phyloP scores from a whole-genome alignment of 78 protist genomes.

The Andalucia godoyi region DNA sequence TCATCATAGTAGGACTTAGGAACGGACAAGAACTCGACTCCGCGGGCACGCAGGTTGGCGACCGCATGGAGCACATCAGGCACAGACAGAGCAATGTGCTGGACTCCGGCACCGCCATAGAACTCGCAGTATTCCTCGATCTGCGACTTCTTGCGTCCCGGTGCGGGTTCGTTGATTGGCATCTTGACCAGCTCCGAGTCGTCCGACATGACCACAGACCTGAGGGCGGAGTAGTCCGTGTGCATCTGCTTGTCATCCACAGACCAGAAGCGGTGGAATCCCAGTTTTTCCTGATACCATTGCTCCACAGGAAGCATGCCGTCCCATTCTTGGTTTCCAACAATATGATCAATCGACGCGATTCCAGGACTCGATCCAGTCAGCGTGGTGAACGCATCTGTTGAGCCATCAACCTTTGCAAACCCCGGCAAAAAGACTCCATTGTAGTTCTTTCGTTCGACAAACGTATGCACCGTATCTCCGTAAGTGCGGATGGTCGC shows the following conservation, averaged over 20 bases:
- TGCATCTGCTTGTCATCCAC: conserved; percentile 78
- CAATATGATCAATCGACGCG: conserved; percentile 1
- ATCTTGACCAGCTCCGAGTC: conserved; percentile 47
- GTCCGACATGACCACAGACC: conserved; percentile 69
- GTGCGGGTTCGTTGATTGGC: conserved; percentile 90
- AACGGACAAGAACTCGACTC: conserved; percentile 62
- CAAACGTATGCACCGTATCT: conserved; percentile 69
- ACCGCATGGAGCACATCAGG: conserved; percentile 50
- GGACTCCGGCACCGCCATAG: conserved; percentile 87
- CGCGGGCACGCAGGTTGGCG: conserved; percentile 35
- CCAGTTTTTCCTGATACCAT: conserved; percentile 30
- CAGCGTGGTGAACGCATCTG: background rate
- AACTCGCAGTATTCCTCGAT: conserved; percentile 82
- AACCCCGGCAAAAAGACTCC: conserved; percentile 67
- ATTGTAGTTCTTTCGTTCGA: conserved; percentile 51
- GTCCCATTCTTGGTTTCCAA: background rate
- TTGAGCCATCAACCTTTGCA: background rate
- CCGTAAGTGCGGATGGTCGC: conserved; percentile 79
- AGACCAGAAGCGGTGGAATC: conserved; percentile 80
- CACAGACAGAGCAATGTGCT: conserved; percentile 74
- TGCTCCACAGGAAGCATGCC: background rate
- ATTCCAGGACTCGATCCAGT: background rate
- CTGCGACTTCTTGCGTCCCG: conserved; percentile 55
- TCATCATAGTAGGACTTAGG: conserved; percentile 60
- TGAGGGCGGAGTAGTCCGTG: conserved; percentile 65